A percentile compares a stretch with the other conserved stretches of the same genome.
Evolutionary conservation across 441 rosid genomes (phyloP).

Genomic region (Mallotus repandus): DNA sequence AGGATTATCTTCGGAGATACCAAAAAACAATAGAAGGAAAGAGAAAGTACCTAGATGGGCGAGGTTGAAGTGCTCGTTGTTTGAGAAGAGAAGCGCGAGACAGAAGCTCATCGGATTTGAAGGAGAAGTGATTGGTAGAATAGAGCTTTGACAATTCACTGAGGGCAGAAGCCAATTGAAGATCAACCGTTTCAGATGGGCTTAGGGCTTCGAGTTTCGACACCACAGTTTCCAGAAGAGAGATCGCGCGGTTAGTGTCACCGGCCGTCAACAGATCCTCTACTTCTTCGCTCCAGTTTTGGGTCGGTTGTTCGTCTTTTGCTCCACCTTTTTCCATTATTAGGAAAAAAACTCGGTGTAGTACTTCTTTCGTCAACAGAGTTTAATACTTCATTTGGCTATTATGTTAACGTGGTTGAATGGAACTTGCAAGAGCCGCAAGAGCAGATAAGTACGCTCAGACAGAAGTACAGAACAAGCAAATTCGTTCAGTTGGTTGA

Average conservation of each 20-base stretch:
- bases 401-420: too few relatives aligned
- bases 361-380: too few relatives aligned
- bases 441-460: too few relatives aligned
- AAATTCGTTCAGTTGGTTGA: too few relatives aligned
- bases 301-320: slow-evolving; percentile 14
- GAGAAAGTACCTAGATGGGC: slow-evolving; percentile 30
- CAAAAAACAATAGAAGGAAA: background rate
- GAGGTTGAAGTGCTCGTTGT: slow-evolving; percentile 34
- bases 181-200: slow-evolving; percentile 33
- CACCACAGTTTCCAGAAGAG: slow-evolving; percentile 58
- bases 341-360: background rate
- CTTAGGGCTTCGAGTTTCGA: slow-evolving; percentile 40
- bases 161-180: slow-evolving; percentile 61
- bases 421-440: too few relatives aligned
- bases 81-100: slow-evolving; percentile 57
- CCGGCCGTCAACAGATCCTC: slow-evolving; percentile 78
- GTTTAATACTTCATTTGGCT: too few relatives aligned
- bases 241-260: slow-evolving; percentile 58
- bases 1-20: background rate
- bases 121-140: slow-evolving; percentile 65
- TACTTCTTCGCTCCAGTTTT: slow-evolving; percentile 78
- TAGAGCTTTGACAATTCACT: slow-evolving; percentile 63
- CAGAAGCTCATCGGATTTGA: slow-evolving; percentile 70
- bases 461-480: too few relatives aligned
- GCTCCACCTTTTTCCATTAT: background rate